phyloP scores from a whole-genome alignment of 306 rosid species.

The Medicago arabica region DNA sequence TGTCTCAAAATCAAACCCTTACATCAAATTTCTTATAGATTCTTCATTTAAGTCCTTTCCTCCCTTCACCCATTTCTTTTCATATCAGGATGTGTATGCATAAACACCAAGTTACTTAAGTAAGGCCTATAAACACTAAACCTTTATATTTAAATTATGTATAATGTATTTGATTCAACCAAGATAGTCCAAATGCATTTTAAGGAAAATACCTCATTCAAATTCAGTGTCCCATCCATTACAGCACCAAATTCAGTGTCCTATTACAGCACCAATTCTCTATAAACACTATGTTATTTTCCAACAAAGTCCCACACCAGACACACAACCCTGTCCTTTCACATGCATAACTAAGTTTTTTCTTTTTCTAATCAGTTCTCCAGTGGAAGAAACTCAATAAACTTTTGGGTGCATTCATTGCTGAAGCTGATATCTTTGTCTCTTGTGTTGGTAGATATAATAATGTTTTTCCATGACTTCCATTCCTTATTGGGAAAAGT shows the following conservation, averaged over 20 bases:
- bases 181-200: slow-evolving; percentile 77
- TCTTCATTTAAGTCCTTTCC: slow-evolving; percentile 38
- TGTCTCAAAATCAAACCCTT: slow-evolving; percentile 54
- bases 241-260: slow-evolving; percentile 33
- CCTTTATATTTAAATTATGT: too few relatives aligned
- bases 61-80: slow-evolving; percentile 25
- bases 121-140: slow-evolving; percentile 39
- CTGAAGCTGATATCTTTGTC: slow-evolving; percentile 53
- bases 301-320: slow-evolving; percentile 44
- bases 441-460: slow-evolving; percentile 47
- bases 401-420: slow-evolving; percentile 61
- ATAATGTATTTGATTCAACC: slow-evolving; percentile 44
- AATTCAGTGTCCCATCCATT: not conserved
- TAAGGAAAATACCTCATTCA: slow-evolving; percentile 57
- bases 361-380: slow-evolving; percentile 34
- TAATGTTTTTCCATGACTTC: not conserved
- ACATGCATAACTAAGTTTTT: slow-evolving; percentile 38
- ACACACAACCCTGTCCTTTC: slow-evolving; percentile 24
- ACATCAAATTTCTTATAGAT: slow-evolving; percentile 48
- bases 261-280: slow-evolving; percentile 48
- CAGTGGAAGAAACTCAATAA: slow-evolving; percentile 52
- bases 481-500: slow-evolving; percentile 77
- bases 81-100: slow-evolving; percentile 30
- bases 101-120: slow-evolving; percentile 51
- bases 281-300: slow-evolving; percentile 44